These are phyloP conservation scores for Triticum timopheevii DNA, from an alignment of 176 grass and related monocot genomes.

Conservation along the genomic window DNA sequence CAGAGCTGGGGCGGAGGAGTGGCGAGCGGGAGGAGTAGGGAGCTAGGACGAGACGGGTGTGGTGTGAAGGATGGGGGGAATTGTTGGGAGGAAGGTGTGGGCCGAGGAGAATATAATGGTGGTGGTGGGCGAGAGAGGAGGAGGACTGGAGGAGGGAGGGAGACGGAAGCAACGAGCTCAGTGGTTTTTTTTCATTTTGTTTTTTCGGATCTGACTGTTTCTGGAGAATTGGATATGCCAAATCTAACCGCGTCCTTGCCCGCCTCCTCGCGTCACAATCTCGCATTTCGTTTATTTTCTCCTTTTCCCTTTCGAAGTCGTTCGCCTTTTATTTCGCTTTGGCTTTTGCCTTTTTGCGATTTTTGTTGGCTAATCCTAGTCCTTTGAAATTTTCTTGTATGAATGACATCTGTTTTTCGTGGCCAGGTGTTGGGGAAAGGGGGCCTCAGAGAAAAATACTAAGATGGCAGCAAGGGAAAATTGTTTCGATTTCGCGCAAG, in stretches of 20 bases:
- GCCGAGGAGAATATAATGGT: slow-evolving; percentile 39
- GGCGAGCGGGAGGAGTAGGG: neutral
- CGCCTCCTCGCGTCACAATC: neutral
- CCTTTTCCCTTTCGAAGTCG: neutral
- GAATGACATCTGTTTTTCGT: too few species aligned
- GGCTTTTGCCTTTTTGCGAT: too few species aligned
- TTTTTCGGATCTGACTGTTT: slow-evolving; percentile 2
- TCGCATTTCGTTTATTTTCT: neutral
- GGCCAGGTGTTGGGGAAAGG: too few species aligned
- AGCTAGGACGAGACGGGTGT: neutral
- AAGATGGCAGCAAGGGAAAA: too few species aligned
- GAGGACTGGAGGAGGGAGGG: neutral
- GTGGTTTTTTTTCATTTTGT: neutral
- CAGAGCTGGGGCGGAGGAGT: slow-evolving; percentile 5
- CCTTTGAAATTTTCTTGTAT: neutral
- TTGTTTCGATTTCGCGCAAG: too few species aligned
- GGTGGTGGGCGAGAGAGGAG: neutral
- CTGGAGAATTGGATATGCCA: slow-evolving; percentile 16
- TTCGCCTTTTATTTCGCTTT: neutral
- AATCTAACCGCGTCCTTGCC: slow-evolving; percentile 28
- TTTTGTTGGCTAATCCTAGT: neutral
- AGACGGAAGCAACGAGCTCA: slow-evolving; percentile 26
- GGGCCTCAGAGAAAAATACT: too few species aligned
- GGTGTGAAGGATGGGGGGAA: slow-evolving; percentile 26
- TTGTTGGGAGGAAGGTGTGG: slow-evolving; percentile 33